Evolutionary conservation across 306 rosid genomes (phyloP).

Genomic region (Rosa rugosa): DNA sequence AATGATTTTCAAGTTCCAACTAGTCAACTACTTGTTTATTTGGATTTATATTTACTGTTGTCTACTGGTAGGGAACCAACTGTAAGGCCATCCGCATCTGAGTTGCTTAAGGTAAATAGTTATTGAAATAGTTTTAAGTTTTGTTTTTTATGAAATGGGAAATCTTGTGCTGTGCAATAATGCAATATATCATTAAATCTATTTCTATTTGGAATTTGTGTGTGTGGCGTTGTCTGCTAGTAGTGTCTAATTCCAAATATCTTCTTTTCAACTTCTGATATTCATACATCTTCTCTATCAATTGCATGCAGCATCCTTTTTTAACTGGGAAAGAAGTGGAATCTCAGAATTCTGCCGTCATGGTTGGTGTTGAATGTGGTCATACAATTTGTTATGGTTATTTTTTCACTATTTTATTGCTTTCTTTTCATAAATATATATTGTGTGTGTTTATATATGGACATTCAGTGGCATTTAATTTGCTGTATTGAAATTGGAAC

Average conservation of each 20-base stretch:
- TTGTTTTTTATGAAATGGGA: constrained; percentile 11
- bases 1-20: background rate
- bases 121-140: background rate
- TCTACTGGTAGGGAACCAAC: constrained; percentile 77
- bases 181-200: constrained; percentile 14
- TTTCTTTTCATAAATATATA: background rate
- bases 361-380: constrained; percentile 49
- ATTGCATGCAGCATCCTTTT: constrained; percentile 82
- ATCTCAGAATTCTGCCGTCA: constrained; percentile 38
- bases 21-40: background rate
- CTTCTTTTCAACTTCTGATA: constrained; percentile 21
- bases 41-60: constrained; percentile 10
- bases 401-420: constrained; percentile 4
- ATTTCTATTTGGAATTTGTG: background rate
- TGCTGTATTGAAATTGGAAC: background rate
- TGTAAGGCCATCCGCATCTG: constrained; percentile 75
- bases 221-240: background rate
- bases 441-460: background rate
- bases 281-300: constrained; percentile 11
- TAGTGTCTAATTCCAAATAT: constrained; percentile 3
- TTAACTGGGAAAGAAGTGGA: constrained; percentile 57
- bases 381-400: constrained; percentile 14
- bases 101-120: constrained; percentile 73
- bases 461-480: constrained; percentile 18
- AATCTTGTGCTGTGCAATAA: constrained; percentile 12